phyloP scores from a whole-genome alignment of 2,329 filamentous ascomycete species.

The Erysiphe neolycopersici region DNA sequence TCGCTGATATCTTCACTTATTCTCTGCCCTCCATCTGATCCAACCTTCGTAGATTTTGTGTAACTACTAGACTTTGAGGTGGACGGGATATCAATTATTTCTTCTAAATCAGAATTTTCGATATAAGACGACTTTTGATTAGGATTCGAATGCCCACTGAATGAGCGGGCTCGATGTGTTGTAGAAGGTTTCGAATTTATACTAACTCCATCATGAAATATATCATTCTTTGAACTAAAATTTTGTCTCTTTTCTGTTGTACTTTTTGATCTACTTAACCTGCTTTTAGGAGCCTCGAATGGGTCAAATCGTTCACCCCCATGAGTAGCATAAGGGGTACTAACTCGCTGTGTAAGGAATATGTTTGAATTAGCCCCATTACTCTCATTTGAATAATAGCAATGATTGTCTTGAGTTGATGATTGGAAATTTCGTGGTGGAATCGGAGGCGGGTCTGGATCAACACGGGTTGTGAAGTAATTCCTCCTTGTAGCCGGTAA shows the following conservation, averaged over 20 bases:
- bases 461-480: slow-evolving; percentile 11
- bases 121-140: background rate
- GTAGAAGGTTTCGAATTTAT: background rate
- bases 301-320: slow-evolving; percentile 32
- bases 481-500: slow-evolving; percentile 10
- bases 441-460: slow-evolving; percentile 6
- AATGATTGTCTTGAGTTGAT: background rate
- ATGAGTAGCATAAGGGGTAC: slow-evolving; percentile 27
- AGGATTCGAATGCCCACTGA: background rate
- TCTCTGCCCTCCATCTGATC: no score
- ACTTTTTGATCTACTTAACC: slow-evolving; percentile 12
- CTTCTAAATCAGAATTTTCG: background rate
- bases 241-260: slow-evolving; percentile 5
- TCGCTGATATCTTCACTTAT: no score
- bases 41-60: no score
- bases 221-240: background rate
- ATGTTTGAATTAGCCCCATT: slow-evolving; percentile 15
- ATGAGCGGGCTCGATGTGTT: background rate
- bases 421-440: slow-evolving; percentile 5
- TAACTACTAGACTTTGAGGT: no score
- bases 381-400: background rate
- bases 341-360: slow-evolving; percentile 23
- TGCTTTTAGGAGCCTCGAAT: slow-evolving; percentile 19
- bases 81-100: background rate
- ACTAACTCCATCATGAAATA: background rate